Evolutionary conservation across 345 rosid genomes (phyloP).

Genomic region (Eucalyptus polyanthemos): DNA sequence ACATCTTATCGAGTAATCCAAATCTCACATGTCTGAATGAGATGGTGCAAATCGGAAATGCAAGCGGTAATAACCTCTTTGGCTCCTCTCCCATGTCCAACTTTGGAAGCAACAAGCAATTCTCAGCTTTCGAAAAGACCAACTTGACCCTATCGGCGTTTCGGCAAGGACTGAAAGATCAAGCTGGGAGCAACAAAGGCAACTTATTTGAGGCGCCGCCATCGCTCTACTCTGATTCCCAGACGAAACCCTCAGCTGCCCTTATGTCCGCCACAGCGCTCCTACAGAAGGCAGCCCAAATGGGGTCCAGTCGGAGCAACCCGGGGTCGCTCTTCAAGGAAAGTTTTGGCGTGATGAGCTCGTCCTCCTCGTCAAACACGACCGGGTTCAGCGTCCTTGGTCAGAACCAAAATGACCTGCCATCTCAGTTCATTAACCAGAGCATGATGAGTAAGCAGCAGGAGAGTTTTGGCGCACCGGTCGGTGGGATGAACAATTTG

Average conservation of each 20-base stretch:
- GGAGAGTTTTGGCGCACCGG: background rate
- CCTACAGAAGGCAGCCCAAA: conserved; percentile 89
- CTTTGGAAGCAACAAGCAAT: conserved; percentile 16
- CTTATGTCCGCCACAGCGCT: conserved; percentile 94
- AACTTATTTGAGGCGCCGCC: conserved; percentile 1
- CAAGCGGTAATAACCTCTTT: conserved; percentile 20
- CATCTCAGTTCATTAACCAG: background rate
- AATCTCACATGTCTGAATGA: conserved; percentile 32
- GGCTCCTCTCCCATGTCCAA: conserved; percentile 35
- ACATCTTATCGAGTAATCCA: background rate
- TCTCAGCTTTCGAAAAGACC: background rate
- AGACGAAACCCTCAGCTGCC: conserved; percentile 23
- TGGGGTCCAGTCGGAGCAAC: conserved; percentile 83
- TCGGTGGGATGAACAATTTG: background rate
- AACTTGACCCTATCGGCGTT: conserved; percentile 41
- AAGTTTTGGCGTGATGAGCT: conserved; percentile 28
- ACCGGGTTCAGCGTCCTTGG: conserved; percentile 1
- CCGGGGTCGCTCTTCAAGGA: conserved; percentile 25
- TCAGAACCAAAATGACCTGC: background rate
- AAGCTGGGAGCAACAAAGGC: background rate
- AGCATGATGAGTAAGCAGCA: conserved; percentile 2
- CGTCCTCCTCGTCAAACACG: conserved; percentile 20
- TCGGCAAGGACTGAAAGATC: conserved; percentile 14
- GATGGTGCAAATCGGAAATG: conserved; percentile 36
- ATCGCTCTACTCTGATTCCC: conserved; percentile 22